Conservation (phyloP, 495 filamentous ascomycete genomes). For the Penicillium silybi region DNA sequence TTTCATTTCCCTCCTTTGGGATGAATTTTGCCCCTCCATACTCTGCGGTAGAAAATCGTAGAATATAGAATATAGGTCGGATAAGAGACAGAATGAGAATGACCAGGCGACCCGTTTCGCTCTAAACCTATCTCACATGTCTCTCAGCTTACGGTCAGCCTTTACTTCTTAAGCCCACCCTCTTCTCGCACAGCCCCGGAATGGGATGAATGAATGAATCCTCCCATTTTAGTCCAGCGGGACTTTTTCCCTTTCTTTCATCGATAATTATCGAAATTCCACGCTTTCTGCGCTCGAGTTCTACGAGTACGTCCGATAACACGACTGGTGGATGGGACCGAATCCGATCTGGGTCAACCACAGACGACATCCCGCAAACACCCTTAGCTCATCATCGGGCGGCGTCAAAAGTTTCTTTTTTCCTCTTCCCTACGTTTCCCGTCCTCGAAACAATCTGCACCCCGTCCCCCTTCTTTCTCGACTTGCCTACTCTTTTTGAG, state of each 20-base stretch:
- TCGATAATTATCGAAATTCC: neutral
- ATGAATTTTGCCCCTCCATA: neutral
- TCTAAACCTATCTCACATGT: constrained; percentile 1
- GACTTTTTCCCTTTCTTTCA: neutral
- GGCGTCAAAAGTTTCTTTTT: constrained; percentile 26
- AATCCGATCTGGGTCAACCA: constrained; percentile 24
- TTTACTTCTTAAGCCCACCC: neutral
- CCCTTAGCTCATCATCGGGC: constrained; percentile 38
- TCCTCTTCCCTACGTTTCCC: constrained; percentile 6
- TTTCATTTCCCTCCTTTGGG: neutral
- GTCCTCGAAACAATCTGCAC: constrained; percentile 3
- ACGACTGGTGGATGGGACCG: constrained; percentile 8
- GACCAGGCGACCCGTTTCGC: neutral
- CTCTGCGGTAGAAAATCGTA: neutral
- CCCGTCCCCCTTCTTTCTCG: constrained; percentile 6
- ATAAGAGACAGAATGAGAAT: neutral
- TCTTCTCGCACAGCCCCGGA: neutral
- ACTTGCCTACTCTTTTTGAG: constrained; percentile 2
- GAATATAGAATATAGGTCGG: neutral
- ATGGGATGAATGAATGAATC: neutral
- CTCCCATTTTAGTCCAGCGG: neutral
- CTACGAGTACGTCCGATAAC: neutral
- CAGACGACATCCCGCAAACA: constrained; percentile 36
- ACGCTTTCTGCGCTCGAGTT: neutral
- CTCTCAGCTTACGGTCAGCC: constrained; percentile 9